A percentile compares a stretch with the other conserved stretches of the same genome.
phyloP scores from a whole-genome alignment of 768 basidiomycete genomes.

The Lentinula aciculospora region DNA sequence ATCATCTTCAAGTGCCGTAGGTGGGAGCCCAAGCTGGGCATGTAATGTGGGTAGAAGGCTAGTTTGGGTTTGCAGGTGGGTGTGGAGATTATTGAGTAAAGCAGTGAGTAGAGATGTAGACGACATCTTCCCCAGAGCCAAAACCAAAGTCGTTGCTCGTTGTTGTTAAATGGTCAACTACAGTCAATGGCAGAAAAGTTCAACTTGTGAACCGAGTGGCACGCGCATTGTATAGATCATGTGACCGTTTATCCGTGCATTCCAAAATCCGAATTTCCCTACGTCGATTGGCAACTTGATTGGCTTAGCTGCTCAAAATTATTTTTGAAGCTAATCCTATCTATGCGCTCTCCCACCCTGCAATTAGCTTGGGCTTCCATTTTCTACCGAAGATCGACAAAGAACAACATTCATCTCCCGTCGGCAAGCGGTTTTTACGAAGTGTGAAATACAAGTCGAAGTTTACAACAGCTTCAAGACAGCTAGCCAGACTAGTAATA shows the following conservation, averaged over 20 bases:
- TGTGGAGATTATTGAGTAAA: slow-evolving; percentile 71
- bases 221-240: background rate
- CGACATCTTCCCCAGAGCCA: slow-evolving; percentile 11
- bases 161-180: background rate
- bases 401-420: no score
- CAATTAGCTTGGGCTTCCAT: no score
- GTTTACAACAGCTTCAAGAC: no score
- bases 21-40: slow-evolving; percentile 76
- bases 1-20: slow-evolving; percentile 77
- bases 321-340: no score
- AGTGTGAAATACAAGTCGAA: no score
- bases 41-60: slow-evolving; percentile 79
- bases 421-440: no score
- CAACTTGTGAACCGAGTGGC: background rate
- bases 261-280: no score
- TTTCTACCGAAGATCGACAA: no score
- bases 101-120: slow-evolving; percentile 45
- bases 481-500: no score
- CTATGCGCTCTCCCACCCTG: no score
- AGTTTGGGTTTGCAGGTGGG: slow-evolving; percentile 76
- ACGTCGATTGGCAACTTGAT: no score
- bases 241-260: background rate
- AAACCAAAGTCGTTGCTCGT: background rate
- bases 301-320: no score
- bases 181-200: background rate